Evolutionary conservation across 2,329 filamentous ascomycete genomes (phyloP).

Genomic region (Chaetomium olivaceum): DNA sequence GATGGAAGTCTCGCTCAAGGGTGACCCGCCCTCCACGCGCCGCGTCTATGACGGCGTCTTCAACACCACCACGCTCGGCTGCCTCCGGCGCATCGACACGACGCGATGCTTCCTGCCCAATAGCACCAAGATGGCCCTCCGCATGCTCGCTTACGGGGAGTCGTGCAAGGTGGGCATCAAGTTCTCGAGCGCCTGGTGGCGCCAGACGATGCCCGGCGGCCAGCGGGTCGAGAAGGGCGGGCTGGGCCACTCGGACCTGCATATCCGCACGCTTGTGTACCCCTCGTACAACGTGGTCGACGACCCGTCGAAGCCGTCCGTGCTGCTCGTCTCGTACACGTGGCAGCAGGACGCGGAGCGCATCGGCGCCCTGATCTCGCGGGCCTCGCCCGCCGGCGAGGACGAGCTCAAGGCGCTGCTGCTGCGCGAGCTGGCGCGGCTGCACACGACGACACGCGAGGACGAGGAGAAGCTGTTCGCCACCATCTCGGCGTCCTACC

Average conservation of each 20-base stretch:
- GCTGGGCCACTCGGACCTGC: neutral
- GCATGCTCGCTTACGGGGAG: neutral
- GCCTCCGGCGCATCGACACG: neutral
- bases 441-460: neutral
- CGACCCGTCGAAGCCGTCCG: neutral
- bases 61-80: constrained; percentile 1
- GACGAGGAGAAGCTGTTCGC: neutral
- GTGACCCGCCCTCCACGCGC: neutral
- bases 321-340: neutral
- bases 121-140: neutral
- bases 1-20: no score
- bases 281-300: neutral
- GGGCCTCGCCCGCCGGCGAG: neutral
- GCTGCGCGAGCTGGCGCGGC: neutral
- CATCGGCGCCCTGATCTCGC: neutral
- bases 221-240: neutral
- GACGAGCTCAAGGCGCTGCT: neutral
- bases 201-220: neutral
- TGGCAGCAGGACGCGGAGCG: constrained; percentile 1
- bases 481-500: neutral
- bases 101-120: neutral
- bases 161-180: neutral
- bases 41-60: neutral
- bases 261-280: neutral
- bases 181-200: neutral